phyloP scores from a whole-genome alignment of 345 rosid genomes.

The Rhodamnia rubescens region DNA sequence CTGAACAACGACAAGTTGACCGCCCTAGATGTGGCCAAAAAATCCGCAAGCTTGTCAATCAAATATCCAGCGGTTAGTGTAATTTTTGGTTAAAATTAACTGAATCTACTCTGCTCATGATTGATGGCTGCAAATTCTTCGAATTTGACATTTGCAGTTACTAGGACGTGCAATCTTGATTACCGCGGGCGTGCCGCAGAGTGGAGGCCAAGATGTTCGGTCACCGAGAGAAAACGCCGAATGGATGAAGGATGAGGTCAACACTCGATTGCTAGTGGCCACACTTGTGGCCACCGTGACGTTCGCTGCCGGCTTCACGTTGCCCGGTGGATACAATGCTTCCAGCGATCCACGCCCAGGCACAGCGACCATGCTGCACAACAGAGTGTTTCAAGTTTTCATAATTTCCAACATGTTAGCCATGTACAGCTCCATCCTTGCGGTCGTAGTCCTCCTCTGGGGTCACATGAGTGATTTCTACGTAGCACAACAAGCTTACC shows the following conservation, averaged over 20 bases:
- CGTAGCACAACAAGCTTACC: neutral
- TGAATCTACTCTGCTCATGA: neutral
- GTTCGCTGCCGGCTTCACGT: neutral
- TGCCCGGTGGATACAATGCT: neutral
- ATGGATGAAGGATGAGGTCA: neutral
- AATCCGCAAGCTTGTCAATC: no score
- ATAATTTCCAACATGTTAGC: neutral
- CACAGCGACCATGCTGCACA: neutral
- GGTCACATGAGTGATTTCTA: neutral
- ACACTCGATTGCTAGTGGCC: neutral
- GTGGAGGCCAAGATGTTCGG: fast-evolving
- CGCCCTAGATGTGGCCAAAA: fast-evolving
- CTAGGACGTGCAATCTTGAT: neutral
- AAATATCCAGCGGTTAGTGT: fast-evolving
- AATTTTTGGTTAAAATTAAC: neutral
- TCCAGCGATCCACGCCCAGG: neutral
- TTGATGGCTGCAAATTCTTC: neutral
- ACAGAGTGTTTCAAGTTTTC: neutral
- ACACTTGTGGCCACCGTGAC: neutral
- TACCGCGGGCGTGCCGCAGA: neutral
- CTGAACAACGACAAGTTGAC: fast-evolving
- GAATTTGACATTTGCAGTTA: neutral
- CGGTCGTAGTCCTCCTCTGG: neutral
- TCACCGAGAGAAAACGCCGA: fast-evolving
- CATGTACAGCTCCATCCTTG: neutral